Percentiles rank a stretch among this genome's conserved stretches.
phyloP scores from a whole-genome alignment of 768 basidiomycete genomes.

The Hericium coralloides region DNA sequence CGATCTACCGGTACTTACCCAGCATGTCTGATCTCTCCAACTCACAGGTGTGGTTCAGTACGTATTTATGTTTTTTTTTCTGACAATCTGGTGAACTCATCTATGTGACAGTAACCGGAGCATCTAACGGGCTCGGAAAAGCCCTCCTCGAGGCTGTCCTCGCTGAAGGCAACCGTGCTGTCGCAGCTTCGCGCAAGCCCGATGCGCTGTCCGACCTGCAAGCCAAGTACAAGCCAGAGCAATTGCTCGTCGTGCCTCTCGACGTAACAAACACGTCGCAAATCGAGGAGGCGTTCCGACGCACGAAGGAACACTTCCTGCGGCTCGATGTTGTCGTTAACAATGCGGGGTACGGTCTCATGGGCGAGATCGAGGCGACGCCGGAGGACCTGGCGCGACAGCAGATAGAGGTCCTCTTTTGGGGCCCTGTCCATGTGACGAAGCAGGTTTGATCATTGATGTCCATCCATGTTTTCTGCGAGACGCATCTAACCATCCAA shows the following conservation, averaged over 20 bases:
- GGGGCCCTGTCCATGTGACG: slow-evolving; percentile 2
- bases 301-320: background rate
- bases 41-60: slow-evolving; percentile 2
- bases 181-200: background rate
- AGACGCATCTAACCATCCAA: background rate
- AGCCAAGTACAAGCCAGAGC: background rate
- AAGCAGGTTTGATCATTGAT: background rate
- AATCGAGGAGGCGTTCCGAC: background rate
- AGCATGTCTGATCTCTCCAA: background rate
- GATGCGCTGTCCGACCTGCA: background rate
- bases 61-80: background rate
- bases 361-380: background rate
- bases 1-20: background rate
- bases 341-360: background rate
- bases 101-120: background rate
- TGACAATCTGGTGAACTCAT: too few relatives aligned
- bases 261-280: background rate
- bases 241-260: background rate
- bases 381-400: background rate
- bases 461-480: background rate
- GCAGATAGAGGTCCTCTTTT: background rate
- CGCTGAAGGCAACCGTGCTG: background rate
- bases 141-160: background rate
- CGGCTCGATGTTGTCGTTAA: slow-evolving; percentile 5
- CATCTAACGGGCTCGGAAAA: background rate